Evolutionary conservation across 192 early-diverging fungal genomes (phyloP).

Genomic region (Chytriomyces confervae): DNA sequence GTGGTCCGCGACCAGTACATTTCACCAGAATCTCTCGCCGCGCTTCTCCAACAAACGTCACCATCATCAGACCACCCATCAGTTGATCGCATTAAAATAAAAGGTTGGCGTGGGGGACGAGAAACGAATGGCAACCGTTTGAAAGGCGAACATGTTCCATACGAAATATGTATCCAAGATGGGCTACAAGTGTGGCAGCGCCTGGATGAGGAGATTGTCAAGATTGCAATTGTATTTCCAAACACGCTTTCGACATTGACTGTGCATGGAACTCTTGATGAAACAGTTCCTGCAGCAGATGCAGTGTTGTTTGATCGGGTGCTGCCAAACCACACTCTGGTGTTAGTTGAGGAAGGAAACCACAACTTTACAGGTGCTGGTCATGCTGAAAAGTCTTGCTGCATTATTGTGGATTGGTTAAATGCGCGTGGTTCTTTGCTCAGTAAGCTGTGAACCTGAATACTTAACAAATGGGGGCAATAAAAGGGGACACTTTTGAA

Average conservation of each 20-base stretch:
- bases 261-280: conserved; percentile 20
- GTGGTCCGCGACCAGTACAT: conserved; percentile 7
- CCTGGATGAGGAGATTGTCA: conserved; percentile 6
- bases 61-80: not conserved
- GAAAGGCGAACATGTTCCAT: conserved; percentile 3
- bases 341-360: conserved; percentile 12
- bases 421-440: no score
- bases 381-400: not conserved
- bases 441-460: no score
- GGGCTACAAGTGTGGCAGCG: conserved; percentile 10
- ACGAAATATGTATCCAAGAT: not conserved
- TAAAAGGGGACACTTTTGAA: no score
- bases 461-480: no score
- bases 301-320: conserved; percentile 7
- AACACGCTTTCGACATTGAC: conserved; percentile 4
- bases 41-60: not conserved
- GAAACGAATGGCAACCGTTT: not conserved
- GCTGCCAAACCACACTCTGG: conserved; percentile 7
- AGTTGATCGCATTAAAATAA: not conserved
- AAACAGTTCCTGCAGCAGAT: conserved; percentile 22
- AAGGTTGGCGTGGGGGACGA: conserved; percentile 17
- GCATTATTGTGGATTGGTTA: conserved; percentile 3
- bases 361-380: conserved; percentile 13
- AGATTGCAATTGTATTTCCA: not conserved
- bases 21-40: not conserved